phyloP scores from a whole-genome alignment of 2,329 filamentous ascomycete genomes.

The Fusarium circinatum region DNA sequence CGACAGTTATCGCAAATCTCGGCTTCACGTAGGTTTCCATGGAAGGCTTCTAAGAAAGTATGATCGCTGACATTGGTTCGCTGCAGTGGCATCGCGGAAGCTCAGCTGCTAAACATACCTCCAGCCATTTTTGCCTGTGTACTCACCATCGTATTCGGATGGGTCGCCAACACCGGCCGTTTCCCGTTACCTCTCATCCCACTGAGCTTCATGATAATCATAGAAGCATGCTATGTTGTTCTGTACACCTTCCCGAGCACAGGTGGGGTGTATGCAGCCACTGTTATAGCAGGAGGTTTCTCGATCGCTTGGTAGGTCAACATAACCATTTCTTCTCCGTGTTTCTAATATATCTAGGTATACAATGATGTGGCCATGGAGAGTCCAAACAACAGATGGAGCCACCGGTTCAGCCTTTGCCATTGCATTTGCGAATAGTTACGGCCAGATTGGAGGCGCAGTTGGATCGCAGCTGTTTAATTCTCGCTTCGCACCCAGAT shows the following conservation, averaged over 20 bases:
- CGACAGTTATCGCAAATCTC: background rate
- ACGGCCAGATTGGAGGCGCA: background rate
- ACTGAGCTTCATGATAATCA: background rate
- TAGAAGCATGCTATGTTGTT: background rate
- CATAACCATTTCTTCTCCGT: too few relatives aligned
- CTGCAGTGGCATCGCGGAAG: background rate
- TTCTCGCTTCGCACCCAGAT: background rate
- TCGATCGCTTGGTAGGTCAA: background rate
- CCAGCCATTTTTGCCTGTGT: background rate
- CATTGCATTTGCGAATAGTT: background rate
- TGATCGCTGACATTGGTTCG: background rate
- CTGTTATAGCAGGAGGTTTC: background rate
- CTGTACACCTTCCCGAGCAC: background rate
- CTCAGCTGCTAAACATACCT: background rate
- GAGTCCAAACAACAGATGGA: background rate
- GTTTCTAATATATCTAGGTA: background rate
- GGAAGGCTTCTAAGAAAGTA: accelerated
- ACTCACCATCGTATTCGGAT: background rate
- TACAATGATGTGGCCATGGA: background rate
- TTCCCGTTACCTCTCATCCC: background rate
- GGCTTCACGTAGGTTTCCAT: background rate
- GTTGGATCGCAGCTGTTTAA: background rate
- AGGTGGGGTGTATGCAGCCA: background rate
- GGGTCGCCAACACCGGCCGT: background rate
- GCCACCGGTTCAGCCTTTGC: background rate